Evolutionary conservation across 495 filamentous ascomycete genomes (phyloP), one percentile per base, ranked within the genome.

Genomic region (Penicillium riverlandense): DNA sequence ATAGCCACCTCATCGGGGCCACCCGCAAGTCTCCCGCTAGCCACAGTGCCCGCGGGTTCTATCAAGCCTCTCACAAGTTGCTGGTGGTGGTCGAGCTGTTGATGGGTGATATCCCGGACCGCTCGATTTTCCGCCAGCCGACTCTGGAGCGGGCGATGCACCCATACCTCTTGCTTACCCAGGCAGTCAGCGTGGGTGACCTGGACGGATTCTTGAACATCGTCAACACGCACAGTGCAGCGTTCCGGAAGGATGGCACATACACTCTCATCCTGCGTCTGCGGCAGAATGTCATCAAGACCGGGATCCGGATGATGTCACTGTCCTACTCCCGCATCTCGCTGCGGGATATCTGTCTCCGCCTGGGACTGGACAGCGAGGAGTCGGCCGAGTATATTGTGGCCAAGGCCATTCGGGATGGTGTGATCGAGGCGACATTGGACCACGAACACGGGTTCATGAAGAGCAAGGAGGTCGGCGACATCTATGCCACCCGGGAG

Each of bases 301-400:
- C 92, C 30, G 92, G 92, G 53, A 92, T 98, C 52, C 88, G 92
- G 49, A 96, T 96, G 88, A 96, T 98, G 82, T 96, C 90, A 28
- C 72, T 98, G 57, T 92, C 89, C 41, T 98, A 98, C 69, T 95
- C 90, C 40, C 84, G 90, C 45, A 98, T 98, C 59, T 95, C 90
- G n/a, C 77, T 98, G 37, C 82, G 92, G 41, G 92, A 98, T 58
- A 98, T 98, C 49, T 97, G 94, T 71, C 86, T 96, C 47, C 85
- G 92, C 37, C 75, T 98, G 41, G 84, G 88, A 35, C 69, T 98
- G n/a, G 85, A 88, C 43, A 89, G 82, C 50, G 92, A 98, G 61
- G 90, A 98, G 72, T 91, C 84, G 40, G 92, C 92, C 13, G 92
- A 98, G 67, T 98, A 98, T 65, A 97, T 98, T 63, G 94, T 97